Conservation (phyloP, 169 alveolate species). For the Cyclospora cayetanensis region DNA sequence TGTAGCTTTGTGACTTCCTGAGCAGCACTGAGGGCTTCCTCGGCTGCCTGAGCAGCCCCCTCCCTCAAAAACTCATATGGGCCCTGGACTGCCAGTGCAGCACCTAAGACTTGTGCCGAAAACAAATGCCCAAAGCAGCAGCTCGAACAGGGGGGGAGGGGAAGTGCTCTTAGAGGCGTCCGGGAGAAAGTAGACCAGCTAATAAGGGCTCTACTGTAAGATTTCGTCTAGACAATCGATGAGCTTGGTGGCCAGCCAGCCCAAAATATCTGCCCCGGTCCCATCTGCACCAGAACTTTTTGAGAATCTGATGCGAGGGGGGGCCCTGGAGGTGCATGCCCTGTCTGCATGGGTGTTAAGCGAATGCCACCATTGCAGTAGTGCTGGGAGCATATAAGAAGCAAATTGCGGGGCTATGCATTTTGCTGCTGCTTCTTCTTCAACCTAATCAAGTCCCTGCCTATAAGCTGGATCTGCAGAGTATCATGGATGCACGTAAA, state of each 20-base stretch:
- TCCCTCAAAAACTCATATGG: not conserved
- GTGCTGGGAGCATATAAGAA: not conserved
- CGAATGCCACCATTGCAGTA: constrained; percentile 29
- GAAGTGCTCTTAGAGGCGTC: not conserved
- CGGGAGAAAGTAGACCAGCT: not conserved
- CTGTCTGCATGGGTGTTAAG: not conserved
- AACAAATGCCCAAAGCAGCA: not conserved
- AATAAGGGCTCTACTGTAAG: not conserved
- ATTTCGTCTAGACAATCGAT: not conserved
- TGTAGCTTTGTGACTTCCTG: not conserved
- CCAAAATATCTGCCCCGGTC: not conserved
- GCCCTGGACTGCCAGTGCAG: not conserved
- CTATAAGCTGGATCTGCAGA: not conserved
- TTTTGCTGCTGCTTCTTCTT: not conserved
- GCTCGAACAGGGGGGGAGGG: not conserved
- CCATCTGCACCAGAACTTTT: not conserved
- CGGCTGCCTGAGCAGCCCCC: not conserved
- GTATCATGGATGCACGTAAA: not conserved
- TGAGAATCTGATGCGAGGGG: not conserved
- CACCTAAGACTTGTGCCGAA: not conserved
- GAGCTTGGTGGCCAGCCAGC: not conserved
- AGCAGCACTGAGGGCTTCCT: not conserved
- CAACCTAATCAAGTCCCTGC: not conserved
- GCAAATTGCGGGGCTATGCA: not conserved
- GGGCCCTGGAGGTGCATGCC: not conserved